Base-by-base conservation (phyloP, 805 yeast species). In the Kuraishia capsulata region DNA sequence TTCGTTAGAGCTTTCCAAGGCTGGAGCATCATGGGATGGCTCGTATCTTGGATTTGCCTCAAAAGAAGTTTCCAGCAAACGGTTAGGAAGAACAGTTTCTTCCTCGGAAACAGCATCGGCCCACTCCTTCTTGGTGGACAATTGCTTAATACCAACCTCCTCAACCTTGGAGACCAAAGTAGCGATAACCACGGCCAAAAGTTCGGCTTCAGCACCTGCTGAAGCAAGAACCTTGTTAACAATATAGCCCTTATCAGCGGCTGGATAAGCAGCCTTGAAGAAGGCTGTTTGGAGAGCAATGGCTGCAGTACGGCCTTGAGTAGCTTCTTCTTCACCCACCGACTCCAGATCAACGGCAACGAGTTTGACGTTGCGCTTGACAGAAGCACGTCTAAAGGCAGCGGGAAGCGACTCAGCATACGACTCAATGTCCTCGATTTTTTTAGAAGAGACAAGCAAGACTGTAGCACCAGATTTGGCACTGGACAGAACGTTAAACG, bases 191-290 rank as follows among this genome's bases (percentile, higher is more conserved):
- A 81, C 76, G 25, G 83, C 84, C 46, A 87, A 69, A 42, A 81
- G 64, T 62, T 88, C 96, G 43, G 86, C 83, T 45, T 80, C 87
- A 37, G 81, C 72, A 37, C 95, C 92, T 44, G 82, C 81, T 13
- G 92, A 79, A 55, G 81, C 85, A 60, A 81, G 76, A 49, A 87
- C 74, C 56, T 81, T 80, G 59, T 85, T 78, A 42, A 84, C 87
- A 46, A 82, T 69, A 26, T 78, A 78, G 36, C 78, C 80, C 35
- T 56, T 57, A 25, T 71, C 71, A 33, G 77, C 66, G 30, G 69
- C 70, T 13, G 87, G 84, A 44, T 70, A 74, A 5, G 83, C 73
- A 32, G 71, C 64, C 42, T 71, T 71, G 95, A 95, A 87, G 67
- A 86, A 81, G 0, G 80, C 85, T 31, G 81, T 74, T 62, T 88